phyloP scores from a whole-genome alignment of 345 rosid species.

The Hibiscus tridactylites region DNA sequence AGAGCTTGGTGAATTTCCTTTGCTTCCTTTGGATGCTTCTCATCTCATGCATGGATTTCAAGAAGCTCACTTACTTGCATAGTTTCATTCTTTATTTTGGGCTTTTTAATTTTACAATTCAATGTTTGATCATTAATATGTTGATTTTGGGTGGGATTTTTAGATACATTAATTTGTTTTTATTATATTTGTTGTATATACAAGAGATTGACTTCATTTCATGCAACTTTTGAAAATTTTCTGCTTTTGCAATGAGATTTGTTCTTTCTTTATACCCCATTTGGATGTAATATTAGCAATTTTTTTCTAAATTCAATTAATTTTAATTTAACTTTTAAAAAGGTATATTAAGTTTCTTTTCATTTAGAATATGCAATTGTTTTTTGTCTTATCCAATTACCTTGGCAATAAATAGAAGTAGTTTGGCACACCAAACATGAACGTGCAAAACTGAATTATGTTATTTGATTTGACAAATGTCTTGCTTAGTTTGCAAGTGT shows the following conservation, averaged over 20 bases:
- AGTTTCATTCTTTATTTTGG: slow-evolving; percentile 2
- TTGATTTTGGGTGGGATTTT: too few relatives aligned
- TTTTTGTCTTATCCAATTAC: not conserved
- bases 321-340: not conserved
- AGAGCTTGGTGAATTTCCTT: slow-evolving; percentile 51
- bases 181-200: slow-evolving; percentile 9
- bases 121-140: not conserved
- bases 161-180: not conserved
- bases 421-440: slow-evolving; percentile 1
- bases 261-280: not conserved
- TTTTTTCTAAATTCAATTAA: not conserved
- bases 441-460: not conserved
- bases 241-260: not conserved
- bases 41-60: slow-evolving; percentile 32
- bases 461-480: not conserved
- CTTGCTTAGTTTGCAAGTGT: not conserved
- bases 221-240: not conserved
- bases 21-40: slow-evolving; percentile 34
- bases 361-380: slow-evolving; percentile 3
- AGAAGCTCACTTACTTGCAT: slow-evolving; percentile 22
- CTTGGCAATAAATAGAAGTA: not conserved
- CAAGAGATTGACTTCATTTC: slow-evolving; percentile 1
- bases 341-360: not conserved
- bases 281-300: not conserved
- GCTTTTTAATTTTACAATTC: not conserved